Base-by-base conservation (phyloP, 208 protist genomes). In the Zelonia costaricensis region DNA sequence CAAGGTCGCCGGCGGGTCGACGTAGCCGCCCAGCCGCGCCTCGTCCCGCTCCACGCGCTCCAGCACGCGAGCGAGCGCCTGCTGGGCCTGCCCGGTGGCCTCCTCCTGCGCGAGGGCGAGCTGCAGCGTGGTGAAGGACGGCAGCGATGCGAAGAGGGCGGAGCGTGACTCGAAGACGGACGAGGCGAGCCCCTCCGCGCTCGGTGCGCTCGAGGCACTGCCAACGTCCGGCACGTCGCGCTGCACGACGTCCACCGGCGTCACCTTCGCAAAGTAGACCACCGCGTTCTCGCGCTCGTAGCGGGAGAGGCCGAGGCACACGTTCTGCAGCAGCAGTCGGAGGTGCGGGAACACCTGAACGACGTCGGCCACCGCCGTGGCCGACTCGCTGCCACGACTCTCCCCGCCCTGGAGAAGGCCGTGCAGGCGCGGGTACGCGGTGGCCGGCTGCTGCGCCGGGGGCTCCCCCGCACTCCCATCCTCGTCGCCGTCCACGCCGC, bases 201-300 rank as follows among this genome's bases (percentile, higher is more conserved):
- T 48, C 8, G 23, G 44, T 75, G 45, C 39, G 67, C 58, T 9
- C 33, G 27, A 48, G 39, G 30, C 27, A 39, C 12, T 25, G 8
- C 61, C 43, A 2, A 74, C 60, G 38, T 76, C 71, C 22, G 86
- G 86, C 20, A 84, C 66, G 49, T 92, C 82, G 10, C 63, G 75
- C 28, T 71, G 62, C 42, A 87, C 74, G 33, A 42, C 62, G 27
- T 82, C 72, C 8, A 68, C 54, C 31, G 65, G 23, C 15, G 56
- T 44, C 10, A 69, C 56, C 18, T 77, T 75, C 15, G 48, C 54
- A 12, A 84, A 83, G 66, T 89, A 89, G 12, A 92, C 71, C 1
- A 86, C 67, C 15, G 47, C 35, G 45, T 92, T 92, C 55, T 92
- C 86, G 20, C 74, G 64, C 38, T 81, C 58, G 54, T 83, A 89